phyloP scores from a whole-genome alignment of 139 green algal species.

The Chlamydomonas sp. region DNA sequence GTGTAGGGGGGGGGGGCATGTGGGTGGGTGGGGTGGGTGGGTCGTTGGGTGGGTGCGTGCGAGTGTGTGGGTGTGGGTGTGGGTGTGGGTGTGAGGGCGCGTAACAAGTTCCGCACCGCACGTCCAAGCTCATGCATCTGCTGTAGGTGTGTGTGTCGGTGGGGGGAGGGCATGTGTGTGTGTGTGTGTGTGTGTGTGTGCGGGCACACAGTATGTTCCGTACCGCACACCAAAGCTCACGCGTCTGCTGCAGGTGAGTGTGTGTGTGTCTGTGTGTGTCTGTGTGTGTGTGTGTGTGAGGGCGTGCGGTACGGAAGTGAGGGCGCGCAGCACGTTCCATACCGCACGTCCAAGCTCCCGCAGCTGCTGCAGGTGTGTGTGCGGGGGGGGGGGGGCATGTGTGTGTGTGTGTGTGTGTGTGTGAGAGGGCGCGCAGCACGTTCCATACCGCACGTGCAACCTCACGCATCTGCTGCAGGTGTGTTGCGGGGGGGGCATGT shows the following conservation, averaged over 20 bases:
- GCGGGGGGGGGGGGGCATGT: no score
- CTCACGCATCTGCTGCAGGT: constrained; percentile 82
- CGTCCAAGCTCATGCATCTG: constrained; percentile 72
- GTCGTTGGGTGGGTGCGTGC: not conserved
- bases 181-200: no score
- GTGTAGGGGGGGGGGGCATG: no score
- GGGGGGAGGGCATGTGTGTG: no score
- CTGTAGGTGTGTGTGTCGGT: constrained; percentile 66
- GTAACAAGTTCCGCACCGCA: constrained; percentile 55
- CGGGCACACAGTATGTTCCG: constrained; percentile 41
- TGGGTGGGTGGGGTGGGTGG: no score
- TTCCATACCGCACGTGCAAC: constrained; percentile 61
- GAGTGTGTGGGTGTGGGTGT: not conserved
- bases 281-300: not conserved
- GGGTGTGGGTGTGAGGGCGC: no score
- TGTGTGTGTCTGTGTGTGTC: not conserved
- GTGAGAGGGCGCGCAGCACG: constrained; percentile 30
- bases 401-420: constrained; percentile 24
- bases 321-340: constrained; percentile 43
- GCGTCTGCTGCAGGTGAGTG: constrained; percentile 71
- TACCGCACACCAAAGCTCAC: constrained; percentile 63
- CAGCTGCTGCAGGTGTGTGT: no score
- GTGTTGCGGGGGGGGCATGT: no score
- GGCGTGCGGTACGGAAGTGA: no score
- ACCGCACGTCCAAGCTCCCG: constrained; percentile 62